Conservation (phyloP, 139 green algal genomes). For the Chlorella sp. region DNA sequence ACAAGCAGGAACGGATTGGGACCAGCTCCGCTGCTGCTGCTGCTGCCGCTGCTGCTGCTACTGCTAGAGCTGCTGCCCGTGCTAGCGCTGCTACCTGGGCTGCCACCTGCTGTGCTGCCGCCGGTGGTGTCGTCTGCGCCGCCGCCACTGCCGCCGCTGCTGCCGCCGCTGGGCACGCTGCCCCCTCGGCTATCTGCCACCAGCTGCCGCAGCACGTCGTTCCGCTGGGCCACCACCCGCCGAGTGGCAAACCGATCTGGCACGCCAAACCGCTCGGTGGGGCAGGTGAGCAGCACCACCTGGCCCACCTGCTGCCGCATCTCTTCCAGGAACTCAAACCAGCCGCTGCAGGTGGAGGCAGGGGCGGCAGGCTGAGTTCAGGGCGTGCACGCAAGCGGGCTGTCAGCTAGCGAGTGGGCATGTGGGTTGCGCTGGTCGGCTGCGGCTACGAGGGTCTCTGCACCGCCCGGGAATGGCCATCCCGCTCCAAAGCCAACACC, state of each 20-base stretch:
- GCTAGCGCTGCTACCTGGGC: neutral
- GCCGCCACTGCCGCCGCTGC: neutral
- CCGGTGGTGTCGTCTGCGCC: neutral
- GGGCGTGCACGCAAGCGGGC: too few species aligned
- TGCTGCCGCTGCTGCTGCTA: neutral
- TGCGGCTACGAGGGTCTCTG: too few species aligned
- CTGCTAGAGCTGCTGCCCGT: neutral
- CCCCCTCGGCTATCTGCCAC: neutral
- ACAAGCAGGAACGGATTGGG: neutral
- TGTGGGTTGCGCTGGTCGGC: neutral
- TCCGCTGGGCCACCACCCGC: neutral
- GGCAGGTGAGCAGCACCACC: constrained; percentile 14
- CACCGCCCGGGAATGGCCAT: too few species aligned
- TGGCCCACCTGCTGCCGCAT: neutral
- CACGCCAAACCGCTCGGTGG: constrained; percentile 1
- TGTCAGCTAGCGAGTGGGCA: neutral
- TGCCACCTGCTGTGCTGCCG: neutral
- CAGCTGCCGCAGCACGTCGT: neutral
- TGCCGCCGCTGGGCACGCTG: neutral
- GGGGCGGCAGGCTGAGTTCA: too few species aligned
- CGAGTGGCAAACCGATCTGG: neutral
- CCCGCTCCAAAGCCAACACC: too few species aligned
- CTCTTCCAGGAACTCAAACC: neutral
- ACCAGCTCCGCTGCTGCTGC: too few species aligned
- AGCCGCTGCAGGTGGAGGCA: neutral